Conservation (phyloP, 257 asterid species). For the Solanum dulcamara region DNA sequence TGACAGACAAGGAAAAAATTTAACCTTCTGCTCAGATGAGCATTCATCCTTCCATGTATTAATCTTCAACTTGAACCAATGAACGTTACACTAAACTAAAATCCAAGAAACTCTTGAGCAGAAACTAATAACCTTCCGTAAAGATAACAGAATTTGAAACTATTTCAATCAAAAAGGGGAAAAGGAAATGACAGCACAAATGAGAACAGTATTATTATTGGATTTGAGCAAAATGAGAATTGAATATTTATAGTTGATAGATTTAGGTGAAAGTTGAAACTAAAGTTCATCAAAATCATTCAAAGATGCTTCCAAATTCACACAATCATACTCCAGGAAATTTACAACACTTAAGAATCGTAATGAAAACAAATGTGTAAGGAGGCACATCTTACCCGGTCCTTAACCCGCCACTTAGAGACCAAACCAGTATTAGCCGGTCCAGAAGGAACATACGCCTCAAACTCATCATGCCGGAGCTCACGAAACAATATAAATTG, state of each 20-base stretch:
- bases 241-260: not conserved
- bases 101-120: not conserved
- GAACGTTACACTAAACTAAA: not conserved
- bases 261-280: not conserved
- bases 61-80: not conserved
- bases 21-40: not conserved
- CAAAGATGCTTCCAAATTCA: not conserved
- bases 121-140: not conserved
- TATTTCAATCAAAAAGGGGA: not conserved
- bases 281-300: not conserved
- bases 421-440: slow-evolving; percentile 76
- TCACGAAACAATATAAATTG: slow-evolving; percentile 74
- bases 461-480: slow-evolving; percentile 86
- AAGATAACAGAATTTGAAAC: not conserved
- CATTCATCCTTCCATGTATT: not conserved
- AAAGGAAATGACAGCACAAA: not conserved
- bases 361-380: not conserved
- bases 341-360: not conserved
- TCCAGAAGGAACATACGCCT: slow-evolving; percentile 62
- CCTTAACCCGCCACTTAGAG: slow-evolving; percentile 84
- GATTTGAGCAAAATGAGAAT: not conserved
- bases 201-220: not conserved
- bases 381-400: slow-evolving; percentile 43
- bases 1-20: not conserved
- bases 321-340: not conserved